Evolutionary conservation across 2,329 filamentous ascomycete genomes (phyloP).

Genomic region (Cordyceps farinosa): DNA sequence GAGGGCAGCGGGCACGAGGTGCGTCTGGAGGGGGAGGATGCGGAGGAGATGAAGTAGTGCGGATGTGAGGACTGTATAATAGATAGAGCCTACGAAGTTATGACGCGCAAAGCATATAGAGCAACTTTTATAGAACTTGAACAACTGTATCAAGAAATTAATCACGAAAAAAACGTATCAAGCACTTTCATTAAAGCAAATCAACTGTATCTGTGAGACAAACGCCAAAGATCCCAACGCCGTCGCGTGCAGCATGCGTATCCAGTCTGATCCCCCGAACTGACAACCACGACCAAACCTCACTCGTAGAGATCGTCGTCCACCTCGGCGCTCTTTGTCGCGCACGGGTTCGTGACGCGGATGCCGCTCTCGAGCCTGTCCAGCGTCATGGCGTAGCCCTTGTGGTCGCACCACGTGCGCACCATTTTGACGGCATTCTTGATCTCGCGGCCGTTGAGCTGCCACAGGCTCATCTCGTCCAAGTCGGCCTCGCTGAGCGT

Average conservation of each 20-base stretch:
- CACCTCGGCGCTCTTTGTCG: conserved; percentile 32
- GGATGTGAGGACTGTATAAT: not conserved
- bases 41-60: conserved; percentile 19
- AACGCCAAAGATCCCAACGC: not conserved
- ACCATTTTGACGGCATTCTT: conserved; percentile 47
- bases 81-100: not conserved
- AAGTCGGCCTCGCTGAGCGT: conserved; percentile 34
- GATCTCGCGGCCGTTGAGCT: conserved; percentile 45
- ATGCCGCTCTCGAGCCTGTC: conserved; percentile 43
- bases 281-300: not conserved
- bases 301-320: conserved; percentile 3
- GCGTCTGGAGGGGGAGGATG: conserved; percentile 45
- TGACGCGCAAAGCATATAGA: not conserved
- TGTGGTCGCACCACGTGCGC: conserved; percentile 42
- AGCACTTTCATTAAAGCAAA: no score
- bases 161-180: no score
- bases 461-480: conserved; percentile 37
- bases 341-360: conserved; percentile 42
- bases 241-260: not conserved
- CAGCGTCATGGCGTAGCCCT: conserved; percentile 41
- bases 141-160: no score
- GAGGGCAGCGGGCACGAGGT: conserved; percentile 64
- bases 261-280: not conserved
- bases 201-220: no score
- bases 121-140: no score